Base-by-base conservation (phyloP, 176 grass and related monocot species). In the Melocanna baccifera region DNA sequence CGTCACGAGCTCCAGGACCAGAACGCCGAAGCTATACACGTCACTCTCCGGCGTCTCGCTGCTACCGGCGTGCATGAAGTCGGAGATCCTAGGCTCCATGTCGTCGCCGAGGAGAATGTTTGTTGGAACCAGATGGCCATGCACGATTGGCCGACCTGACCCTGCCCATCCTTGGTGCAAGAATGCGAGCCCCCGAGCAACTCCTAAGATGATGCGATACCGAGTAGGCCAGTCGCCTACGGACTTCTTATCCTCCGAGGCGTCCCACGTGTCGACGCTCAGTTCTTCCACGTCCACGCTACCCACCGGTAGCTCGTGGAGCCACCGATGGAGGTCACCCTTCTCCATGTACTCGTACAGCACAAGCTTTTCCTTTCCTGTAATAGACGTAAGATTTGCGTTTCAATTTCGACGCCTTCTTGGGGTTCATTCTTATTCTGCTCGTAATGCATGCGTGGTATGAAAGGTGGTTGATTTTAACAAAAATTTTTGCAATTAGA, bases 321-420 rank as follows among this genome's bases (percentile, higher is more conserved):
- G 89, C 95, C 95, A 97, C 26, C 87, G 92, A 7, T 97, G 87
- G 1, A 97, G 92, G 61, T 97, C 92, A 12, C 95, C 95, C 50
- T 79, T 91, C 76, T 94, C 89, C 87, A 97, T 91, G 76, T 93
- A 97, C 89, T 97, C 92, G 75, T 91, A 97, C 0, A 97, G 29
- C 0, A 91, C 50, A 20, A 97, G 84, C 15, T 88, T 97, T 22
- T 94, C 86, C 9, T 75, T 86, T n/a, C 92, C 94, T 97, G 34
- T 28, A 29, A 62, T 15, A 0, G 25, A 32, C 56, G n/a, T 1
- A 22, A 13, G 56, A 58, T 23, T 84, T 25, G 9, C 48, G 12
- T 9, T 46, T 87, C 26, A 57, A 20, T 67, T 55, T 39, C 26
- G 20, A 29, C 39, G 0, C 48, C 3, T 0, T 16, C 16, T 7